Percentiles rank a stretch among this genome's conserved stretches.
These are phyloP conservation scores for Candida nanaspora DNA, from an alignment of 805 yeast genomes.

Conservation along the genomic window DNA sequence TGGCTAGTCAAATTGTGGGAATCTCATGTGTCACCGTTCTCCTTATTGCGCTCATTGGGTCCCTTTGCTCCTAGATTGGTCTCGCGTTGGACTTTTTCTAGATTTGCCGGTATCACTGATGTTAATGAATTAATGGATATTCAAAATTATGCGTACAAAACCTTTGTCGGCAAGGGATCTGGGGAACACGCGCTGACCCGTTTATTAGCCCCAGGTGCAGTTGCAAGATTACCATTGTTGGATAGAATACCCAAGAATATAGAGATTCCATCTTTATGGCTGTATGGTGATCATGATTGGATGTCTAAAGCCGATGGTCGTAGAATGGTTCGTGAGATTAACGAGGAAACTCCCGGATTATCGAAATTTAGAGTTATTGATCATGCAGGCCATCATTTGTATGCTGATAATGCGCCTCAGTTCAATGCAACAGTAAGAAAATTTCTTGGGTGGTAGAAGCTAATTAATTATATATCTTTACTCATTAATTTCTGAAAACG, in stretches of 20 bases:
- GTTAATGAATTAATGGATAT: conserved; percentile 29
- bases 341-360: conserved; percentile 7
- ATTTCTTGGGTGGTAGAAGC: conserved; percentile 14
- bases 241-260: conserved; percentile 40
- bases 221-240: conserved; percentile 48
- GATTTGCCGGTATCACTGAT: conserved; percentile 29
- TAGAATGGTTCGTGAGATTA: conserved; percentile 30
- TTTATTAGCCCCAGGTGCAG: conserved; percentile 50
- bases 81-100: conserved; percentile 46
- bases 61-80: conserved; percentile 47
- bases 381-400: conserved; percentile 49
- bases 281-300: conserved; percentile 68
- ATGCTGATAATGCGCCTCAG: conserved; percentile 39
- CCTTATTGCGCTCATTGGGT: conserved; percentile 41
- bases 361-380: conserved; percentile 31
- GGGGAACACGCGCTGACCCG: conserved; percentile 63
- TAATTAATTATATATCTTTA: background rate
- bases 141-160: conserved; percentile 48
- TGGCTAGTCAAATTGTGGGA: conserved; percentile 37
- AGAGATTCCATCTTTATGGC: conserved; percentile 43
- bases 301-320: conserved; percentile 59
- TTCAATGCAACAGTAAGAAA: conserved; percentile 20
- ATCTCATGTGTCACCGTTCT: conserved; percentile 46
- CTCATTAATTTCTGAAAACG: too few species aligned
- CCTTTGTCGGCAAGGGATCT: conserved; percentile 47